Conservation (phyloP, 805 yeast genomes). For the Zygosaccharomyces siamensis region DNA sequence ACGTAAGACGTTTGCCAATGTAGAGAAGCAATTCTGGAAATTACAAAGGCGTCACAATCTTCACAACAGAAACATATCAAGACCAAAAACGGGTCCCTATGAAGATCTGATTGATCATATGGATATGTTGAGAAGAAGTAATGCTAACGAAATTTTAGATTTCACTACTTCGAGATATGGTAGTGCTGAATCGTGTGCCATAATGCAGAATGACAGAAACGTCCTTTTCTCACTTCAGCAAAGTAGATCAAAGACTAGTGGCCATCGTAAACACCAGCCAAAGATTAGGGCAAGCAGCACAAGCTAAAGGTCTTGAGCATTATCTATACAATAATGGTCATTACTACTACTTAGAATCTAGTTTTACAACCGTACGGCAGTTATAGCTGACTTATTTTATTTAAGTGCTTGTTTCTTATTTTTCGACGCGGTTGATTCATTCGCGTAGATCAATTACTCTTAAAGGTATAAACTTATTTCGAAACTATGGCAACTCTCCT, state of each 20-base stretch:
- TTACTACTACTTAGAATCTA: too few species aligned
- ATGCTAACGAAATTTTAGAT: conserved; percentile 26
- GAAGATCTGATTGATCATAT: conserved; percentile 25
- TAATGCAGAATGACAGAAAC: conserved; percentile 25
- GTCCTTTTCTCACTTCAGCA: conserved; percentile 19
- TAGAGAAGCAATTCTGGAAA: conserved; percentile 25
- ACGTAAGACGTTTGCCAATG: conserved; percentile 13
- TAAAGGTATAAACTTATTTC: not conserved
- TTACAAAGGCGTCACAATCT: conserved; percentile 23
- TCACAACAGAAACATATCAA: conserved; percentile 16
- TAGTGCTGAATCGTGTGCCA: conserved; percentile 26
- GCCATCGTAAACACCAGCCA: not conserved
- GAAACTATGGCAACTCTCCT: not conserved
- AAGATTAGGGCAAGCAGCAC: not conserved
- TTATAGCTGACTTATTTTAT: too few species aligned
- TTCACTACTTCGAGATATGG: conserved; percentile 35
- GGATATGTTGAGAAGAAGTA: conserved; percentile 23
- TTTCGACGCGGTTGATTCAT: not conserved
- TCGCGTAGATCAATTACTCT: not conserved
- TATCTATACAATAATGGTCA: too few species aligned
- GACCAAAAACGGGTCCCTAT: conserved; percentile 18
- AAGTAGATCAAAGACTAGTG: not conserved
- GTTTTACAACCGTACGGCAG: too few species aligned
- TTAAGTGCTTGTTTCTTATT: too few species aligned
- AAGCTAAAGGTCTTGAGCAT: not conserved